A percentile compares a stretch with the other conserved stretches of the same genome.
Evolutionary conservation across 2,329 filamentous ascomycete genomes (phyloP).

Genomic region (Byssochlamys sp.): DNA sequence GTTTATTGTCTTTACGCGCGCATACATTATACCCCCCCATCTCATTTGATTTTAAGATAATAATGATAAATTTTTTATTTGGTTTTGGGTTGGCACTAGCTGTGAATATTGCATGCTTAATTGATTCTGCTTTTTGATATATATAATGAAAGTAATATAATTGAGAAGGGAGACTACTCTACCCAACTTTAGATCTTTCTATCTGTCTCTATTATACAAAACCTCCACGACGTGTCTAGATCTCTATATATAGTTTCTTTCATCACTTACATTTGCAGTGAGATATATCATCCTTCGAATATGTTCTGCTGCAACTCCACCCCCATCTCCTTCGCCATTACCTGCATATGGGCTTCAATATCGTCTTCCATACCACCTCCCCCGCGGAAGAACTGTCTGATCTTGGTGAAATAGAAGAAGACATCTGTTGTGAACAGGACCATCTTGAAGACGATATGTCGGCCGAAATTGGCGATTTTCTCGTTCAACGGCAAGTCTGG

Average conservation of each 20-base stretch:
- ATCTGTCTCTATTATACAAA: neutral
- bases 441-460: slow-evolving; percentile 70
- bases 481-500: slow-evolving; percentile 53
- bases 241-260: neutral
- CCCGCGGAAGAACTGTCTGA: slow-evolving; percentile 65
- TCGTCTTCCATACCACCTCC: slow-evolving; percentile 90
- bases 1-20: neutral
- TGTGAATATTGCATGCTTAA: too few relatives aligned
- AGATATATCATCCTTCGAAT: slow-evolving; percentile 61
- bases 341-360: slow-evolving; percentile 76
- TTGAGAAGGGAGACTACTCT: neutral
- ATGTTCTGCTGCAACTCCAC: slow-evolving; percentile 80
- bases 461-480: slow-evolving; percentile 59
- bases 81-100: neutral
- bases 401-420: slow-evolving; percentile 69
- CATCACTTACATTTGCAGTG: neutral
- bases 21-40: neutral
- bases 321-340: slow-evolving; percentile 81
- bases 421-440: slow-evolving; percentile 70
- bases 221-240: neutral
- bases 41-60: neutral
- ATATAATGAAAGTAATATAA: neutral
- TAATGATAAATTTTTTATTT: neutral
- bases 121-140: neutral
- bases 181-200: neutral